Base-by-base conservation (phyloP, 176 grass and related monocot genomes). In the Oryza brachyantha region DNA sequence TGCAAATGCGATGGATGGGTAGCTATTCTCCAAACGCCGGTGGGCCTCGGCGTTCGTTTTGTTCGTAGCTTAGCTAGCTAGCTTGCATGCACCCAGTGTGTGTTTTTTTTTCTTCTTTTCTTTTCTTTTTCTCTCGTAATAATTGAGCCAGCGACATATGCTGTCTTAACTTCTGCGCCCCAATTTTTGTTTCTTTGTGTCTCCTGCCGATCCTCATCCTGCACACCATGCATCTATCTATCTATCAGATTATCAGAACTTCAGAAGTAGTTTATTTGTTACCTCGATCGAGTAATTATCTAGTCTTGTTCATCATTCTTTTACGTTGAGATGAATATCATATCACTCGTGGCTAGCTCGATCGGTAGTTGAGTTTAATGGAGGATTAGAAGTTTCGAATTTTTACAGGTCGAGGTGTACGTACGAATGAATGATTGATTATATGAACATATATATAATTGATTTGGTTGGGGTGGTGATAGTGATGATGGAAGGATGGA, bases 111-210 rank as follows among this genome's bases (percentile, higher is more conserved):
- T n/a, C n/a, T n/a, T n/a, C n/a, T n/a, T n/a, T n/a, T n/a, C n/a
- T n/a, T n/a, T n/a, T n/a, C n/a, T n/a, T n/a, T n/a, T 90, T 90
- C 83, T 59, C 75, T 83, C 79, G 71, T 89, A 81, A 89, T 89
- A 73, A 89, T 85, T 81, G 78, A 77, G 87, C 78, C 87, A 89
- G 72, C 78, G 37, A 73, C 72, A 61, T 59, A 81, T 73, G 83
- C 72, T 21, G 29, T 34, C 78, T 85, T 89, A 89, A 89, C 76
- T 85, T 77, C 65, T 41, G 81, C 70, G 48, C 41, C 54, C 81
- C 36, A 70, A 72, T 48, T 34, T 82, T 80, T 83, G 55, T 73
- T 79, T 82, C 77, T 54, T 61, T 61, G 8, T 66, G 81, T n/a
- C 34, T 69, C 70, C 65, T 6, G 0, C 45, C 54, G 13, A 28